Conservation (phyloP, 208 protist species). For the Crithidia brevicula region DNA sequence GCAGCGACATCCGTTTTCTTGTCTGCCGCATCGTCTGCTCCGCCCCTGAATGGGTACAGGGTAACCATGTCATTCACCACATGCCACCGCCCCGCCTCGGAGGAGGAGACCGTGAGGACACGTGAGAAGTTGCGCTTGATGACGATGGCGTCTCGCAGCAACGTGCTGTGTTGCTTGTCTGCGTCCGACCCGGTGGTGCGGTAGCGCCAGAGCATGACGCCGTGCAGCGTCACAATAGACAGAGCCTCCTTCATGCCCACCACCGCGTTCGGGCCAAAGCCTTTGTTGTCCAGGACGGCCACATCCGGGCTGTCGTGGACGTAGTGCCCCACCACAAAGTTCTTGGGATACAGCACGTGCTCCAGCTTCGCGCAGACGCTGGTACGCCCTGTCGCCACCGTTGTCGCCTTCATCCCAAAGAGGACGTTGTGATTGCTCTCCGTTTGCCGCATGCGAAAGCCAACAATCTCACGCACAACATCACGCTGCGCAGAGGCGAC, state of each 20-base stretch:
- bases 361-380: constrained; percentile 84
- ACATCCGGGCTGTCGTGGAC: constrained; percentile 71
- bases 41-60: constrained; percentile 62
- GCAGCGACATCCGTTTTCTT: not conserved
- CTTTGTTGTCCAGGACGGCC: constrained; percentile 74
- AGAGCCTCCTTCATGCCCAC: constrained; percentile 69
- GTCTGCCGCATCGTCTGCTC: constrained; percentile 12
- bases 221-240: constrained; percentile 80
- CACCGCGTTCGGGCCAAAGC: constrained; percentile 39
- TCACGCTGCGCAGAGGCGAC: constrained; percentile 43
- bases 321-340: constrained; percentile 68
- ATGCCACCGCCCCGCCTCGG: constrained; percentile 64
- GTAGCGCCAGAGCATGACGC: constrained; percentile 80
- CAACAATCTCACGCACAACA: constrained; percentile 81
- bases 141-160: constrained; percentile 40
- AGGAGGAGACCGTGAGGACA: constrained; percentile 48
- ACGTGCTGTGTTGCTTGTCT: constrained; percentile 14
- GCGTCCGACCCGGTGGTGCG: constrained; percentile 32
- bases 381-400: constrained; percentile 75
- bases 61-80: constrained; percentile 86
- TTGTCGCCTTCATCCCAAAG: constrained; percentile 55
- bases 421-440: constrained; percentile 89
- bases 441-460: constrained; percentile 74
- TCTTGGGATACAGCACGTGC: constrained; percentile 83
- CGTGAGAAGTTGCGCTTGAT: constrained; percentile 86